A percentile compares a stretch with the other conserved stretches of the same genome.
These are phyloP conservation scores for Boletus edulis DNA, from an alignment of 768 basidiomycete species.

Conservation along the genomic window DNA sequence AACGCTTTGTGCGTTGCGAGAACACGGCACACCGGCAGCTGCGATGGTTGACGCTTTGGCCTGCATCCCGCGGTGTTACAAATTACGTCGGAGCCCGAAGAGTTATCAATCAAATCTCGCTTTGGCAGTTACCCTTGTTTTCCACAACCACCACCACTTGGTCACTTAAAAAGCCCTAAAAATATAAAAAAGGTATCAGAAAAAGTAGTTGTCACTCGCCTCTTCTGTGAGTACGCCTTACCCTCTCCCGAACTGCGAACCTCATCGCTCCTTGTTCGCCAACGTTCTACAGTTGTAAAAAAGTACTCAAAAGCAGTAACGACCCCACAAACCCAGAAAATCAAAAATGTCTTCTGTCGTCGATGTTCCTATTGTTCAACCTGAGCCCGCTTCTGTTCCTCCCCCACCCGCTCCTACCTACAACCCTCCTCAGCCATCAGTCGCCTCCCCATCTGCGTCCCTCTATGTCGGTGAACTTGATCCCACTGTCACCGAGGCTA, in stretches of 20 bases:
- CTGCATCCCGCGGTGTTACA: background rate
- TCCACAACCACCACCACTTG: slow-evolving; percentile 67
- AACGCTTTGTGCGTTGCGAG: too few species aligned
- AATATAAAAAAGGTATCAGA: slow-evolving; percentile 65
- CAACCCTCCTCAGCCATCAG: slow-evolving; percentile 50
- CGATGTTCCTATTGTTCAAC: slow-evolving; percentile 52
- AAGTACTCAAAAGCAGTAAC: slow-evolving; percentile 89
- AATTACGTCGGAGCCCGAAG: slow-evolving; percentile 41
- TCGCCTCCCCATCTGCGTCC: slow-evolving; percentile 78
- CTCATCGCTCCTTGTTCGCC: slow-evolving; percentile 12
- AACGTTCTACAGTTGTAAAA: slow-evolving; percentile 51
- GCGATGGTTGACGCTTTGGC: too few species aligned
- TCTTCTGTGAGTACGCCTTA: slow-evolving; percentile 54
- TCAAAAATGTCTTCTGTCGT: slow-evolving; percentile 56
- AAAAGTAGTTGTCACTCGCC: slow-evolving; percentile 76
- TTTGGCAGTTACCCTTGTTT: slow-evolving; percentile 33
- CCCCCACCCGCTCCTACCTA: slow-evolving; percentile 51
- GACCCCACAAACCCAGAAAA: slow-evolving; percentile 63
- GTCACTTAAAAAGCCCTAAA: slow-evolving; percentile 62
- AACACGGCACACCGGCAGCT: too few species aligned
- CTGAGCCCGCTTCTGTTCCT: slow-evolving; percentile 45
- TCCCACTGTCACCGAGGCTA: slow-evolving; percentile 96
- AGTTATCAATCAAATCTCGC: slow-evolving; percentile 25
- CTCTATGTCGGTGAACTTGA: slow-evolving; percentile 99
- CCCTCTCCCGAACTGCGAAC: slow-evolving; percentile 11